Conservation (phyloP, 2,329 filamentous ascomycete species). For the Botrytis deweyae region DNA sequence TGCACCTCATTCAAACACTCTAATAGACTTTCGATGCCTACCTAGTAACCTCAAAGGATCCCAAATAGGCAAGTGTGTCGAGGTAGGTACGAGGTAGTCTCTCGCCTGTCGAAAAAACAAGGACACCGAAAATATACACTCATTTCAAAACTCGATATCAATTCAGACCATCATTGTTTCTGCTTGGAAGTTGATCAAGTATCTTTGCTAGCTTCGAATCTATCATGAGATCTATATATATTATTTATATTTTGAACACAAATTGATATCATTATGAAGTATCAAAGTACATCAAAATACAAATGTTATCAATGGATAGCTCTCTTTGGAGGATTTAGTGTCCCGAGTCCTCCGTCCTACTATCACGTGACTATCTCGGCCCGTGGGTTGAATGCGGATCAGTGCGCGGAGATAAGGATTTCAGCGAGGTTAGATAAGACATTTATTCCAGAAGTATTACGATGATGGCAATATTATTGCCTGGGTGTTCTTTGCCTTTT, state of each 20-base stretch:
- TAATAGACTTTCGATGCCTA: neutral
- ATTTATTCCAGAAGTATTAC: neutral
- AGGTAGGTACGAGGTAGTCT: neutral
- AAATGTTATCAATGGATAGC: neutral
- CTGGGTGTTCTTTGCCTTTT: neutral
- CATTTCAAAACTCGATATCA: neutral
- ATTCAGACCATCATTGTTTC: neutral
- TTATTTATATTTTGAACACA: neutral
- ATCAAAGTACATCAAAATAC: neutral
- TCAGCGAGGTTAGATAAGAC: conserved; percentile 1
- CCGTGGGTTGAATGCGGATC: too few relatives aligned
- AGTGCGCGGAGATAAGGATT: neutral
- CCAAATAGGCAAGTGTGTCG: neutral
- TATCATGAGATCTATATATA: too few relatives aligned
- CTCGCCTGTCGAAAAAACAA: neutral
- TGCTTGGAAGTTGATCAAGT: neutral
- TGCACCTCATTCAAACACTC: neutral
- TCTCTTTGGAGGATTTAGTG: neutral
- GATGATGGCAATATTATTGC: neutral
- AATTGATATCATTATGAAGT: neutral
- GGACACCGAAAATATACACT: neutral
- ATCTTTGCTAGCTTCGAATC: neutral
- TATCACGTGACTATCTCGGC: neutral
- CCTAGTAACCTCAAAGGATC: neutral
- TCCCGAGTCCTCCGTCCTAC: neutral